Percentiles rank a stretch among this genome's conserved stretches.
Evolutionary conservation across 768 basidiomycete genomes (phyloP).

Genomic region (Clavaria fumosa): DNA sequence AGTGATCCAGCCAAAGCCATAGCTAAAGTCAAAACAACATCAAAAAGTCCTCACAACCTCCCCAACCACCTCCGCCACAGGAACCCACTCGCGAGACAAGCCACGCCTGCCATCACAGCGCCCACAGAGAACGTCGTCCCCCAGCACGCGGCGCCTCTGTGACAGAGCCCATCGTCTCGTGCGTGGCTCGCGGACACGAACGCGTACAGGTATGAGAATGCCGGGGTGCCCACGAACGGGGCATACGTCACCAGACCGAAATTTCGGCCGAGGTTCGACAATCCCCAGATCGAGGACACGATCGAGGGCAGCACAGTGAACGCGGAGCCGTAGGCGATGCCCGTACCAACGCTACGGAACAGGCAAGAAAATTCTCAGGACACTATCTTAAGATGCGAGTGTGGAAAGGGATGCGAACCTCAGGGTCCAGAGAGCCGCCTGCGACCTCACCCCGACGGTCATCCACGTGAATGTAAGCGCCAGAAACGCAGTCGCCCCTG

Average conservation of each 20-base stretch:
- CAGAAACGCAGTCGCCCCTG: slow-evolving; percentile 32
- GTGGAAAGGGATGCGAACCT: slow-evolving; percentile 38
- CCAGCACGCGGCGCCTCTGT: slow-evolving; percentile 51
- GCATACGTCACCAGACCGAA: slow-evolving; percentile 63
- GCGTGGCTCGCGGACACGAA: slow-evolving; percentile 42
- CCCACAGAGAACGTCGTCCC: slow-evolving; percentile 44
- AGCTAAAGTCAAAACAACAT: not conserved
- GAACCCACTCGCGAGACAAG: slow-evolving; percentile 28
- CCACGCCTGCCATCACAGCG: slow-evolving; percentile 25
- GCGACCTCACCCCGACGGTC: slow-evolving; percentile 30
- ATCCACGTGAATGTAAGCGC: slow-evolving; percentile 40
- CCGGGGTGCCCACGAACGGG: slow-evolving; percentile 57
- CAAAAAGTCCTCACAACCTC: slow-evolving; percentile 22
- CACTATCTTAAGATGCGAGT: not conserved
- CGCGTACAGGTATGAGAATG: slow-evolving; percentile 72
- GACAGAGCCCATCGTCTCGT: slow-evolving; percentile 30
- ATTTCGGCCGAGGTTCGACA: slow-evolving; percentile 55
- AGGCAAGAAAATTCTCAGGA: not conserved
- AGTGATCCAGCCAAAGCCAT: not conserved
- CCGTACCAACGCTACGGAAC: slow-evolving; percentile 39
- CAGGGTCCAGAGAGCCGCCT: slow-evolving; percentile 47
- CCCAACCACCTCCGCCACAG: slow-evolving; percentile 55
- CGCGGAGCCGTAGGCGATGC: slow-evolving; percentile 50
- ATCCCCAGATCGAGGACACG: slow-evolving; percentile 57
- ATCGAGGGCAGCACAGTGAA: slow-evolving; percentile 69